Percentiles rank a stretch among this genome's conserved stretches.
phyloP scores from a whole-genome alignment of 2,329 filamentous ascomycete species.

The Pestalotiopsis fici region DNA sequence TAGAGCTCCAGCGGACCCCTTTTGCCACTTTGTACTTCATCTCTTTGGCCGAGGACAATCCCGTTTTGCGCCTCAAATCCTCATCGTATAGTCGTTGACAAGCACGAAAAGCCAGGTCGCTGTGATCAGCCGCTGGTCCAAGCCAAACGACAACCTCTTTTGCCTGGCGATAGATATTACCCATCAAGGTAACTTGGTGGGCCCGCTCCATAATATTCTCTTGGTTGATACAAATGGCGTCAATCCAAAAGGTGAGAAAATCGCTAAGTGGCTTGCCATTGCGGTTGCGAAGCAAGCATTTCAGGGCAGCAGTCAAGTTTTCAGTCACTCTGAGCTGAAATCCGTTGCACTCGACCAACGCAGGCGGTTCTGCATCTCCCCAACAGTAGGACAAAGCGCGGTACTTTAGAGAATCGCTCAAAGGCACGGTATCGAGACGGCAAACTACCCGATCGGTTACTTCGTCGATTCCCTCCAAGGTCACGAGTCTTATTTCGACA shows the following conservation, averaged over 20 bases:
- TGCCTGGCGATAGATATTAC: not conserved
- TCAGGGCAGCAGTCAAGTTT: not conserved
- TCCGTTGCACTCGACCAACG: not conserved
- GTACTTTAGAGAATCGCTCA: not conserved
- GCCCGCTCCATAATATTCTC: not conserved
- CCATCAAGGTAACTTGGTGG: not conserved
- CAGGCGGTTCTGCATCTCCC: not conserved
- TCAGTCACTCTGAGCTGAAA: not conserved
- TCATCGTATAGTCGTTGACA: not conserved
- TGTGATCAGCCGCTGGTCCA: not conserved
- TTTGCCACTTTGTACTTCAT: not conserved
- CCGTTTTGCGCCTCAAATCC: too few species aligned
- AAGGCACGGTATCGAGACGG: not conserved
- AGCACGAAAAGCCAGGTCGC: not conserved
- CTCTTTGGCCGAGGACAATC: too few species aligned
- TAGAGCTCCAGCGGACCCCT: not conserved
- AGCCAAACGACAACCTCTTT: slow-evolving; percentile 1
- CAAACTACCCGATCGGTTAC: not conserved
- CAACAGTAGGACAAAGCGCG: slow-evolving; percentile 2
- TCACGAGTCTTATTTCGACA: not conserved
- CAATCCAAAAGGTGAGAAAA: not conserved
- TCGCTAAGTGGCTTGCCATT: not conserved
- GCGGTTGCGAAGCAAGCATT: not conserved
- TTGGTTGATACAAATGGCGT: slow-evolving; percentile 2
- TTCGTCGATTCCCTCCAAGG: not conserved